A percentile compares a stretch with the other conserved stretches of the same genome.
These are phyloP conservation scores for Hypomontagnella submonticulosa DNA, from an alignment of 495 filamentous ascomycete genomes.

Conservation along the genomic window DNA sequence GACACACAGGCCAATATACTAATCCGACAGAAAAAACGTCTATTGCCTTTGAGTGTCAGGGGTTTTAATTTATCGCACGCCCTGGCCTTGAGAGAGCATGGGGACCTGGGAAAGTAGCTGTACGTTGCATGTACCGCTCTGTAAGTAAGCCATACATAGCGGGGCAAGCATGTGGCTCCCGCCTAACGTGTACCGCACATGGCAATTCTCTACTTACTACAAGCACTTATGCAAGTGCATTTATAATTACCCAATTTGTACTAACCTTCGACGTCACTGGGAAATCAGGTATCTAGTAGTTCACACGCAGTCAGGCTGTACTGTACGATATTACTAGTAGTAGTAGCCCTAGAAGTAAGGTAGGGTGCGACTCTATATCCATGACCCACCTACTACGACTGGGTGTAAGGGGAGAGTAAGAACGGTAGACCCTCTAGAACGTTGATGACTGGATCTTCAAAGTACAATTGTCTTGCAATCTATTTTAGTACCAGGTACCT, in stretches of 20 bases:
- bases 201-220: background rate
- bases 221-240: too few species aligned
- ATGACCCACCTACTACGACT: slow-evolving; percentile 22
- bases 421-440: slow-evolving; percentile 30
- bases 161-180: slow-evolving; percentile 38
- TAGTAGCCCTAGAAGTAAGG: background rate
- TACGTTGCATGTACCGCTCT: slow-evolving; percentile 32
- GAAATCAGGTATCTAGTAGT: background rate
- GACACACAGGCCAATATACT: slow-evolving; percentile 25
- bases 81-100: slow-evolving; percentile 21
- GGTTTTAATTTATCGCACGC: slow-evolving; percentile 30
- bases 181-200: slow-evolving; percentile 16
- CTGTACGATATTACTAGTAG: background rate
- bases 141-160: slow-evolving; percentile 39
- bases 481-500: slow-evolving; percentile 32
- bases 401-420: slow-evolving; percentile 21
- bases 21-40: slow-evolving; percentile 17
- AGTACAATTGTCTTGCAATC: slow-evolving; percentile 23
- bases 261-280: slow-evolving; percentile 13
- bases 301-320: too few species aligned
- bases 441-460: slow-evolving; percentile 27
- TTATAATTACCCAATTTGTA: slow-evolving; percentile 13
- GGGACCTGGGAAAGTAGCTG: slow-evolving; percentile 26
- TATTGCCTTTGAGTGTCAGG: slow-evolving; percentile 27
- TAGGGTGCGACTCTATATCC: slow-evolving; percentile 5